phyloP scores from a whole-genome alignment of 2,329 filamentous ascomycete genomes.

The Cladophialophora chaetospira region DNA sequence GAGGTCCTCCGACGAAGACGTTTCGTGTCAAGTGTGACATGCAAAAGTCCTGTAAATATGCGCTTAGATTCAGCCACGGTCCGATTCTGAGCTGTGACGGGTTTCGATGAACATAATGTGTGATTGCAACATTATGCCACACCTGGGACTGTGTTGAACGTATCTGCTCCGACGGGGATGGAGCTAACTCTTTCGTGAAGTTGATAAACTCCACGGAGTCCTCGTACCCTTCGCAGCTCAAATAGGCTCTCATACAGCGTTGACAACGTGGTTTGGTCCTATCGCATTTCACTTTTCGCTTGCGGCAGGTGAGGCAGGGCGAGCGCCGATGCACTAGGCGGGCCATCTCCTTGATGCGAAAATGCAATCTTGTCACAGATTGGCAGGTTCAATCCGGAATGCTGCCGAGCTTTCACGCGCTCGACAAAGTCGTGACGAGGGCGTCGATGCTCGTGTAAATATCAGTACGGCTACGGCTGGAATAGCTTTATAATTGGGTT shows the following conservation, averaged over 20 bases:
- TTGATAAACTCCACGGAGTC: neutral
- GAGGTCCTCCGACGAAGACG: neutral
- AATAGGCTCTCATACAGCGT: neutral
- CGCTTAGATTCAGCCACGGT: neutral
- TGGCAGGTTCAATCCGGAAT: neutral
- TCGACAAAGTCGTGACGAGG: neutral
- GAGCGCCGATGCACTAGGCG: neutral
- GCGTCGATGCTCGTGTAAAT: neutral
- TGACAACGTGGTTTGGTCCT: neutral
- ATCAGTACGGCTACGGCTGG: neutral
- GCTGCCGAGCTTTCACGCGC: neutral
- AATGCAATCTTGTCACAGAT: neutral
- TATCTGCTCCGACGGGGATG: neutral
- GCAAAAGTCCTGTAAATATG: neutral
- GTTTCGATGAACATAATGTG: neutral
- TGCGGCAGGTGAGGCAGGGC: neutral
- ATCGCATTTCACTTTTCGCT: neutral
- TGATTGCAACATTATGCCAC: neutral
- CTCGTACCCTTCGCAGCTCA: neutral
- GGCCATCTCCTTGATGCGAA: neutral
- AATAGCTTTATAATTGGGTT: too few species aligned
- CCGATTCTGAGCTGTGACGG: neutral
- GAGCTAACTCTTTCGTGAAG: neutral
- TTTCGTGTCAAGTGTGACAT: neutral
- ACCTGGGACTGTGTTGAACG: neutral